These are phyloP conservation scores for Euphorbia celastroides DNA, from an alignment of 441 rosid genomes.

Conservation along the genomic window DNA sequence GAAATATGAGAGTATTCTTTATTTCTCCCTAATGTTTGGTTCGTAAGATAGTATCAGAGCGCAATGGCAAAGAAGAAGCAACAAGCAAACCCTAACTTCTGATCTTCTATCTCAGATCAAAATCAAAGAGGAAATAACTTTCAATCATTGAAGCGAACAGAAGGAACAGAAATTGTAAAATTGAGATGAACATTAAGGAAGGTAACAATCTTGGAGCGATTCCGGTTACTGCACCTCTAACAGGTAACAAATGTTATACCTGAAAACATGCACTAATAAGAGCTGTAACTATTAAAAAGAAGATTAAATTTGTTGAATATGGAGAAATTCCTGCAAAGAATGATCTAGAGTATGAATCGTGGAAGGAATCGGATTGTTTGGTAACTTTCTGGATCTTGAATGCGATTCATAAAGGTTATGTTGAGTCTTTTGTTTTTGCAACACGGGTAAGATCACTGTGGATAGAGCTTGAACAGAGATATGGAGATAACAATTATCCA, in stretches of 20 bases:
- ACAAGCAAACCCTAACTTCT: too few species aligned
- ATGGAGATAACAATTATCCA: neutral
- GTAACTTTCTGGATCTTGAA: neutral
- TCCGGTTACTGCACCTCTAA: neutral
- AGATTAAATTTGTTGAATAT: neutral
- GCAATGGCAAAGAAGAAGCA: too few species aligned
- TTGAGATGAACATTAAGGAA: neutral
- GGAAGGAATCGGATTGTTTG: neutral
- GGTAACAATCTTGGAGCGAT: neutral
- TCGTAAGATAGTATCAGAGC: too few species aligned
- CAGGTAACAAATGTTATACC: neutral
- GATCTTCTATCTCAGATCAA: too few species aligned
- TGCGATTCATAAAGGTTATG: neutral
- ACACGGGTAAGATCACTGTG: neutral
- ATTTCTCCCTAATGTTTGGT: too few species aligned
- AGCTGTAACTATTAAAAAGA: neutral
- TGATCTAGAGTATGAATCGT: neutral
- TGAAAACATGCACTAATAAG: neutral
- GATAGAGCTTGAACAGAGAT: neutral
- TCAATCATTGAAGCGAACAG: too few species aligned
- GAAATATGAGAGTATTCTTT: too few species aligned
- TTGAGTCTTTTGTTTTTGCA: neutral
- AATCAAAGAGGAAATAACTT: too few species aligned
- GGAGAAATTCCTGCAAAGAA: neutral
- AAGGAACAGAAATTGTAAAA: too few species aligned